phyloP scores from a whole-genome alignment of 495 filamentous ascomycete species.

The Parmelia sp. region DNA sequence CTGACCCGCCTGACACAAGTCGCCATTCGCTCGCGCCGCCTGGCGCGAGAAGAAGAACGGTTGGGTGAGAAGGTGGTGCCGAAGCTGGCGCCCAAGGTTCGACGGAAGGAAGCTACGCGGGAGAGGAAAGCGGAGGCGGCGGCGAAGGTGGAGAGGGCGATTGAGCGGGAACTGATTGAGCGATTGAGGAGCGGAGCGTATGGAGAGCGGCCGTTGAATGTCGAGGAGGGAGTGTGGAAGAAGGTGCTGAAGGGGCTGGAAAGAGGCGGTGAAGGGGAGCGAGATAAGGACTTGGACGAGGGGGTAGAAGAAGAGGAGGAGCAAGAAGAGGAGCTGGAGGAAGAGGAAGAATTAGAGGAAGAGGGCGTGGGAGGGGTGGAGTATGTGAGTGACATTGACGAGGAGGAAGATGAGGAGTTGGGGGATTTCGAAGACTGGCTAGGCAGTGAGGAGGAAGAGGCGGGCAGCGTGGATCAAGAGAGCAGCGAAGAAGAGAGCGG shows the following conservation, averaged over 20 bases:
- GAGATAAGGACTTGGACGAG: slow-evolving; percentile 83
- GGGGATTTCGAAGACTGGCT: slow-evolving; percentile 74
- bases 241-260: slow-evolving; percentile 90
- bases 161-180: slow-evolving; percentile 94
- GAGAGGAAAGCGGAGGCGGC: slow-evolving; percentile 91
- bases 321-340: slow-evolving; percentile 66
- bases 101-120: slow-evolving; percentile 77
- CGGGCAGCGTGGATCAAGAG: slow-evolving; percentile 44
- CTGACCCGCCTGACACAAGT: slow-evolving; percentile 93
- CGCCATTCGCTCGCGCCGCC: slow-evolving; percentile 70
- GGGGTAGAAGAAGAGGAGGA: slow-evolving; percentile 77
- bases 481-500: slow-evolving; percentile 44
- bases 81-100: slow-evolving; percentile 86
- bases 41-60: slow-evolving; percentile 81
- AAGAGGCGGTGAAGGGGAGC: slow-evolving; percentile 69
- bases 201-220: slow-evolving; percentile 89
- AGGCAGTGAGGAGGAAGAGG: slow-evolving; percentile 56
- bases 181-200: slow-evolving; percentile 86
- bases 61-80: slow-evolving; percentile 88
- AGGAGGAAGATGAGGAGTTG: slow-evolving; percentile 55
- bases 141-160: slow-evolving; percentile 90
- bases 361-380: slow-evolving; percentile 74
- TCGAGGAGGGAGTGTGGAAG: slow-evolving; percentile 93
- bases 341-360: slow-evolving; percentile 59
- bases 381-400: slow-evolving; percentile 74